These are phyloP conservation scores for Salicornia ramosissima DNA, from an alignment of 148 eudicot genomes.

Conservation along the genomic window DNA sequence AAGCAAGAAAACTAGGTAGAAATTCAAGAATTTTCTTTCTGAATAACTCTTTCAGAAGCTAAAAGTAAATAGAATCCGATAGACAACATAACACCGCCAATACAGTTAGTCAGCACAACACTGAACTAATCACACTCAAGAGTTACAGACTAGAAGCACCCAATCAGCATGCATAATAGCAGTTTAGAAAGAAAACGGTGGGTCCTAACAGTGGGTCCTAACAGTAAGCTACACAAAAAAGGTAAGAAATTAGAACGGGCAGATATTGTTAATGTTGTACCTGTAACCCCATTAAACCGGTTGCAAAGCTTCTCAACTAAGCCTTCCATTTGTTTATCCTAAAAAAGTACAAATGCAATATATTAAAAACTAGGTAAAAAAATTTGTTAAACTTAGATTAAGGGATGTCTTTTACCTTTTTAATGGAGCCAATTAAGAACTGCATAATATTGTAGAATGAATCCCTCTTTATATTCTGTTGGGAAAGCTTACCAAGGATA, in stretches of 20 bases:
- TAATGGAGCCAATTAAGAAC: constrained; percentile 85
- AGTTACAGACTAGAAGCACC: too few species aligned
- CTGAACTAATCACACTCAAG: too few species aligned
- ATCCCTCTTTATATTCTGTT: constrained; percentile 62
- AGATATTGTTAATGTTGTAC: constrained; percentile 28
- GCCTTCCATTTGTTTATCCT: constrained; percentile 99
- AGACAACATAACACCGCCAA: background rate
- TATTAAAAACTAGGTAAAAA: background rate
- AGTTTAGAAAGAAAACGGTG: too few species aligned
- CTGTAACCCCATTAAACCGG: constrained; percentile 82
- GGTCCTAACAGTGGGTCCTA: background rate
- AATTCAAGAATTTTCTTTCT: too few species aligned
- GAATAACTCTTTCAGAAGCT: too few species aligned
- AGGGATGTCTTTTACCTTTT: constrained; percentile 50
- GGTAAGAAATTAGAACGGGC: background rate
- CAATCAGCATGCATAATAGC: too few species aligned
- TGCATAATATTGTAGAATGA: constrained; percentile 92
- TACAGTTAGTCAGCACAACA: background rate
- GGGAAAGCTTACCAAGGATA: constrained; percentile 81
- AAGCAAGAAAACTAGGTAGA: too few species aligned
- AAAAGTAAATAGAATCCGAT: too few species aligned
- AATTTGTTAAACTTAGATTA: background rate
- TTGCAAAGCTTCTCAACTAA: constrained; percentile 95
- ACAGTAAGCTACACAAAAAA: background rate
- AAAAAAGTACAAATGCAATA: constrained; percentile 9